phyloP scores from a whole-genome alignment of 805 yeast genomes.

The Candida tallmaniae region DNA sequence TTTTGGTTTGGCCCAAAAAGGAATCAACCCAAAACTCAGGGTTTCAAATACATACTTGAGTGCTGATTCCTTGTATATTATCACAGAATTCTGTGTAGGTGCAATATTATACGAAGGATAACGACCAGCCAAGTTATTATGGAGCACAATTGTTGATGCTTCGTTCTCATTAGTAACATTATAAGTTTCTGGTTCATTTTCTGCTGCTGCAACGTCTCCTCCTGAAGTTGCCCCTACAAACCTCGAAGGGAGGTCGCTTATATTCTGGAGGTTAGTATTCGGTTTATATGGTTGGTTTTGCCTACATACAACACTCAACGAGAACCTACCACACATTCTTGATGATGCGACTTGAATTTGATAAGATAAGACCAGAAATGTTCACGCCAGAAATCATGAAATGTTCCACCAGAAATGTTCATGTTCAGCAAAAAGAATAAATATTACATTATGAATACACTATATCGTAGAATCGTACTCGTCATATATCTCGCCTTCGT shows the following conservation, averaged over 20 bases:
- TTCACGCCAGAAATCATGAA: too few species aligned
- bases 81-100: slow-evolving; percentile 53
- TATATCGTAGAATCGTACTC: slow-evolving; percentile 1
- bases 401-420: too few species aligned
- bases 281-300: neutral
- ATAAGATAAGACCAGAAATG: too few species aligned
- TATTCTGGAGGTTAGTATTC: slow-evolving; percentile 13
- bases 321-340: slow-evolving; percentile 70
- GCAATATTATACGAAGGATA: slow-evolving; percentile 52
- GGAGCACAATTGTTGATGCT: slow-evolving; percentile 6
- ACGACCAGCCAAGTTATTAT: slow-evolving; percentile 13
- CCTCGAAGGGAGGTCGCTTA: slow-evolving; percentile 23
- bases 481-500: slow-evolving; percentile 3
- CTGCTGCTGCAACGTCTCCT: slow-evolving; percentile 1
- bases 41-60: slow-evolving; percentile 31
- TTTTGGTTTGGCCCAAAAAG: slow-evolving; percentile 55
- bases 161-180: too few species aligned
- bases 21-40: slow-evolving; percentile 82
- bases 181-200: slow-evolving; percentile 1
- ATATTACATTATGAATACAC: too few species aligned
- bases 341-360: too few species aligned
- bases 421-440: too few species aligned
- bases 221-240: slow-evolving; percentile 21
- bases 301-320: slow-evolving; percentile 36
- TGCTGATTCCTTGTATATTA: slow-evolving; percentile 18